Evolutionary conservation across 306 rosid species (phyloP).

Genomic region (Cicer chorassanicum): DNA sequence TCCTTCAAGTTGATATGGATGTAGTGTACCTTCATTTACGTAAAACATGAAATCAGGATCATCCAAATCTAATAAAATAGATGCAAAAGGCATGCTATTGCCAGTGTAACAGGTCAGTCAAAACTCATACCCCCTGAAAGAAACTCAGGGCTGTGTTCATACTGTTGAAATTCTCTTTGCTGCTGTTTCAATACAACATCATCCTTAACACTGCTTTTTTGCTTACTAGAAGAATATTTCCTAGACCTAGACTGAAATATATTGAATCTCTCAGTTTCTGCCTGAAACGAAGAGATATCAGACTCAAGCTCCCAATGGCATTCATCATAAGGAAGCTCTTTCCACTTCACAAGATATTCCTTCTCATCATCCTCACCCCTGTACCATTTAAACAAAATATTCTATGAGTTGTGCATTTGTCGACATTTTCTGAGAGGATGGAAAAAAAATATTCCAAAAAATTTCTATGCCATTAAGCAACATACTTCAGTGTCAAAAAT

Average conservation of each 20-base stretch:
- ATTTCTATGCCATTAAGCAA: slow-evolving; percentile 8
- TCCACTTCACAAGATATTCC: slow-evolving; percentile 93
- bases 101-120: slow-evolving; percentile 34
- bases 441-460: slow-evolving; percentile 27
- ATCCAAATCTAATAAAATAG: slow-evolving; percentile 36
- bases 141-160: slow-evolving; percentile 79
- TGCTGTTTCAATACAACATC: slow-evolving; percentile 60
- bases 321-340: slow-evolving; percentile 92
- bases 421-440: neutral
- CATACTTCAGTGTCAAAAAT: slow-evolving; percentile 32
- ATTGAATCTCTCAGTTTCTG: slow-evolving; percentile 80
- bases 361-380: slow-evolving; percentile 74
- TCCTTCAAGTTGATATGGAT: slow-evolving; percentile 98
- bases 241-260: slow-evolving; percentile 67
- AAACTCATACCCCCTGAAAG: slow-evolving; percentile 75
- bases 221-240: slow-evolving; percentile 63
- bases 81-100: slow-evolving; percentile 25
- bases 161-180: slow-evolving; percentile 88
- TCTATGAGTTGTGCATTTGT: slow-evolving; percentile 36
- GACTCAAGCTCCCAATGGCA: slow-evolving; percentile 89
- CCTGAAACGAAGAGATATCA: slow-evolving; percentile 85
- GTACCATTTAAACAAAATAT: slow-evolving; percentile 48
- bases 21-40: slow-evolving; percentile 72
- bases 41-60: slow-evolving; percentile 45
- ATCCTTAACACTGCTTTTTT: slow-evolving; percentile 57